Evolutionary conservation across 768 basidiomycete genomes (phyloP).

Genomic region (Suillus luteus): DNA sequence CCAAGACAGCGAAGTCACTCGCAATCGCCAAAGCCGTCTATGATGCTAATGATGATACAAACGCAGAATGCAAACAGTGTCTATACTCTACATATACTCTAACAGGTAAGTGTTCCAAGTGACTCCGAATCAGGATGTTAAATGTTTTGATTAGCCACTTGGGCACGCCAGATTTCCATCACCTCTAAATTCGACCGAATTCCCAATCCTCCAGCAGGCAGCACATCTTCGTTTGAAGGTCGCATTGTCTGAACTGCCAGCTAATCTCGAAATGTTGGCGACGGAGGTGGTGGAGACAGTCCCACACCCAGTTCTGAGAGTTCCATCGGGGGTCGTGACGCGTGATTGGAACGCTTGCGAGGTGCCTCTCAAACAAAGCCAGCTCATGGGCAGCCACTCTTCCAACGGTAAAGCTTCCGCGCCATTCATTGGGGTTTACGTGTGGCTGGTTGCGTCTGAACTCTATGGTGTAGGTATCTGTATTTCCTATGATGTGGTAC

Average conservation of each 20-base stretch:
- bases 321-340: conserved; percentile 27
- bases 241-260: conserved; percentile 17
- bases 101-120: background rate
- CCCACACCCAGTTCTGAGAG: conserved; percentile 31
- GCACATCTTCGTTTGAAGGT: conserved; percentile 29
- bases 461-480: conserved; percentile 27
- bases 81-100: background rate
- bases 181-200: background rate
- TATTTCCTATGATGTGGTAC: conserved; percentile 30
- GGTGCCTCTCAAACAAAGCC: conserved; percentile 19
- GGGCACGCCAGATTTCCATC: background rate
- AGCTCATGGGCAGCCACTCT: conserved; percentile 22
- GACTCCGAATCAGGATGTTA: background rate
- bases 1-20: background rate
- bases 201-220: conserved; percentile 24
- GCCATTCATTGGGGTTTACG: conserved; percentile 22
- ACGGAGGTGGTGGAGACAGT: conserved; percentile 17
- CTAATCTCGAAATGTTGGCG: conserved; percentile 20
- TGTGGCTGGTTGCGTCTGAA: conserved; percentile 14
- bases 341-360: conserved; percentile 19
- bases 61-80: background rate
- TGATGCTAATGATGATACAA: background rate
- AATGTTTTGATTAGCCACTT: background rate
- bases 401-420: conserved; percentile 26
- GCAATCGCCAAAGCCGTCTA: background rate